Percentiles rank a stretch among this genome's conserved stretches.
These are phyloP conservation scores for Striga hermonthica DNA, from an alignment of 305 asterid species.

Conservation along the genomic window DNA sequence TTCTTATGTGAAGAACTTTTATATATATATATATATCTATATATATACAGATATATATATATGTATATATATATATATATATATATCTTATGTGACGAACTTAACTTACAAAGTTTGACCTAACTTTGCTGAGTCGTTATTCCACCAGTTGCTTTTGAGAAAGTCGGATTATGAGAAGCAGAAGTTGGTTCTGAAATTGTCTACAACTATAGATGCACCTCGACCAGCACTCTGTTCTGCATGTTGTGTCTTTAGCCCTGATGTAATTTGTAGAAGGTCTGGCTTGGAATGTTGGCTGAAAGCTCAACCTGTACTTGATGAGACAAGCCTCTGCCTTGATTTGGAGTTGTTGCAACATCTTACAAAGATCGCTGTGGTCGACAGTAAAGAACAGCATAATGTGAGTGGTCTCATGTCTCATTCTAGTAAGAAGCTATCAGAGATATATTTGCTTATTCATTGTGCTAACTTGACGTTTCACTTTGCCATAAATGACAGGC, in stretches of 20 bases:
- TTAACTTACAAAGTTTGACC: conserved; percentile 27
- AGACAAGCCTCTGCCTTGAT: conserved; percentile 70
- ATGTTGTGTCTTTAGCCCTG: conserved; percentile 65
- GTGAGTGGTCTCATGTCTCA: conserved; percentile 37
- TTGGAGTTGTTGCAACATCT: conserved; percentile 60
- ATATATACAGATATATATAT: no score
- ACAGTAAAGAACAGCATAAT: conserved; percentile 47
- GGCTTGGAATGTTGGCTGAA: conserved; percentile 59
- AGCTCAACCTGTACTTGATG: conserved; percentile 62
- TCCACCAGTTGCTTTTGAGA: conserved; percentile 53
- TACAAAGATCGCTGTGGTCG: conserved; percentile 44
- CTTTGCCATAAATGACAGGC: conserved; percentile 42
- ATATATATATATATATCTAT: no score
- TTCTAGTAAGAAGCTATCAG: conserved; percentile 19
- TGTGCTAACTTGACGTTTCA: conserved; percentile 13
- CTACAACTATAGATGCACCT: conserved; percentile 31
- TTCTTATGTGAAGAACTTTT: conserved; percentile 23
- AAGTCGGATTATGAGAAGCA: conserved; percentile 60
- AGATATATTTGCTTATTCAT: conserved; percentile 18
- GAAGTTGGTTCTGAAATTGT: conserved; percentile 41
- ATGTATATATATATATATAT: no score
- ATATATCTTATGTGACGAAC: conserved; percentile 22
- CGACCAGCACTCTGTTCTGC: conserved; percentile 36
- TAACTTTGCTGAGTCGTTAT: conserved; percentile 26
- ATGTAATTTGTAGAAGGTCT: conserved; percentile 46